These are phyloP conservation scores for Pleurotus djamor DNA, from an alignment of 768 basidiomycete genomes.

Conservation along the genomic window DNA sequence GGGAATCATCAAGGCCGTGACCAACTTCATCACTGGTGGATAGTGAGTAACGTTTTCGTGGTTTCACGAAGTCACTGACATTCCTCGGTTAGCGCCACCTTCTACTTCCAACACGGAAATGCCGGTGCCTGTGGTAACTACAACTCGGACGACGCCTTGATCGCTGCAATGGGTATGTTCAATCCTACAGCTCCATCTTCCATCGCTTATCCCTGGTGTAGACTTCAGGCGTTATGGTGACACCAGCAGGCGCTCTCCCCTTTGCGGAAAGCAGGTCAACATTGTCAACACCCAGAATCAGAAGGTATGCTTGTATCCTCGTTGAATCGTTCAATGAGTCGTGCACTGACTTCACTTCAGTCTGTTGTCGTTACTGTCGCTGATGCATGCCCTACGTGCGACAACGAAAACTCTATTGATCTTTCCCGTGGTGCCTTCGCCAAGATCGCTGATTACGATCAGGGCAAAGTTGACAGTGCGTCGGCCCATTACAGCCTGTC, in stretches of 20 bases:
- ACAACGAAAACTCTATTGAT: constrained; percentile 65
- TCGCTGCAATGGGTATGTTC: constrained; percentile 63
- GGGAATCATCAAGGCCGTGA: constrained; percentile 9
- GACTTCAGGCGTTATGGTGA: constrained; percentile 55
- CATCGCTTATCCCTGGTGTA: constrained; percentile 14
- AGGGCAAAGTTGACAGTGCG: constrained; percentile 62
- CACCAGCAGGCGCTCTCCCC: constrained; percentile 37
- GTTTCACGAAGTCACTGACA: background rate
- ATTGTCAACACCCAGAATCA: constrained; percentile 63
- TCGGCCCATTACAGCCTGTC: constrained; percentile 14
- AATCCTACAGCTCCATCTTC: constrained; percentile 1
- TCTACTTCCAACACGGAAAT: constrained; percentile 66
- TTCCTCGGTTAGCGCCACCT: constrained; percentile 51
- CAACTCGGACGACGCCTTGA: constrained; percentile 51
- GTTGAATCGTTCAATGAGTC: background rate
- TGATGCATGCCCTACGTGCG: constrained; percentile 83
- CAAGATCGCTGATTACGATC: constrained; percentile 40
- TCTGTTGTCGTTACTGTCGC: constrained; percentile 64
- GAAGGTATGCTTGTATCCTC: constrained; percentile 28
- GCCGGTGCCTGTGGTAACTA: constrained; percentile 78
- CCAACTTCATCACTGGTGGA: constrained; percentile 34
- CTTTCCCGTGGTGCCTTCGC: constrained; percentile 70
- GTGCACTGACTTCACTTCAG: constrained; percentile 13
- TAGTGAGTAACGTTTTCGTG: constrained; percentile 30
- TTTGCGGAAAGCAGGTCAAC: constrained; percentile 65